Evolutionary conservation across 257 asterid genomes (phyloP).

Genomic region (Hygrophila difformis): DNA sequence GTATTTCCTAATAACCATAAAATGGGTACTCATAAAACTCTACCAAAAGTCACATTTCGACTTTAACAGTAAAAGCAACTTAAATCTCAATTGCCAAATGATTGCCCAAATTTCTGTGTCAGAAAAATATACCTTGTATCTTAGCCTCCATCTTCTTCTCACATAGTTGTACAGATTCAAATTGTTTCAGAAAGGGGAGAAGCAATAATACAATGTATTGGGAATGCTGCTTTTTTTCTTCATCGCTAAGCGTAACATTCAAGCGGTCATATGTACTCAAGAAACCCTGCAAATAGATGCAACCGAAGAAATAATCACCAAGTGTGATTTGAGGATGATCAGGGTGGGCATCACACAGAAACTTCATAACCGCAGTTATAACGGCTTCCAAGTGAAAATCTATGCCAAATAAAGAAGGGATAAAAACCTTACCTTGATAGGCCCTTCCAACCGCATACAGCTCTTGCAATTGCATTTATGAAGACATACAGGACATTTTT

Average conservation of each 20-base stretch:
- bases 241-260: no score
- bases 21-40: no score
- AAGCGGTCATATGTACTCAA: no score
- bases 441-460: slow-evolving; percentile 64
- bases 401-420: background rate
- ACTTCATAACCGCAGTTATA: no score
- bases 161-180: slow-evolving; percentile 43
- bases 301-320: no score
- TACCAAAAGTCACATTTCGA: background rate
- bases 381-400: no score
- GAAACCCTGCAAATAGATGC: no score
- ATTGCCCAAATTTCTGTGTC: slow-evolving; percentile 7
- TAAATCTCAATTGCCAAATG: background rate
- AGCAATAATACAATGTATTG: slow-evolving; percentile 47
- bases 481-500: slow-evolving; percentile 78
- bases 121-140: slow-evolving; percentile 36
- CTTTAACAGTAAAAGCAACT: background rate
- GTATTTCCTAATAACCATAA: background rate
- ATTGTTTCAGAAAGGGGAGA: slow-evolving; percentile 58
- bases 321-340: no score
- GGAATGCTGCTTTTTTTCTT: slow-evolving; percentile 40
- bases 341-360: no score
- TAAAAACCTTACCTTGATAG: slow-evolving; percentile 35
- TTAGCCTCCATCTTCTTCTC: slow-evolving; percentile 70
- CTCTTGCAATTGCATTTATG: slow-evolving; percentile 84